Evolutionary conservation across 1,139 yeast genomes (phyloP).

Genomic region (Groenewaldozyma sp.): DNA sequence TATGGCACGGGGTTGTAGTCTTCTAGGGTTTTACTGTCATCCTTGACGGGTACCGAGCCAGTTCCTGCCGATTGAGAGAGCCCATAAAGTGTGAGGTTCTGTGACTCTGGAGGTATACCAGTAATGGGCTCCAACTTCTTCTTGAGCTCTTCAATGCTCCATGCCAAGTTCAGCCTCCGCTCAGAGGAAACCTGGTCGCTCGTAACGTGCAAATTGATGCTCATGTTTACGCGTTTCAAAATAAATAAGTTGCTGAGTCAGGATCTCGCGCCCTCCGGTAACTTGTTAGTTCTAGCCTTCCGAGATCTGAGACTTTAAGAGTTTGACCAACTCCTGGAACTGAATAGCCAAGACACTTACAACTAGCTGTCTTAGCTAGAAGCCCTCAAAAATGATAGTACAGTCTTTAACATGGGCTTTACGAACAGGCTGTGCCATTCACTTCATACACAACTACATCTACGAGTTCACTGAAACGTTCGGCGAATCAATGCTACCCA

Average conservation of each 20-base stretch:
- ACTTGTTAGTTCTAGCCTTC: too few species aligned
- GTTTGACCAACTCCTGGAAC: too few species aligned
- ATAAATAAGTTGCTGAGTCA: too few species aligned
- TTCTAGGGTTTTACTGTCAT: constrained; percentile 4
- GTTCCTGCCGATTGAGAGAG: constrained; percentile 36
- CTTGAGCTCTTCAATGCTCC: constrained; percentile 52
- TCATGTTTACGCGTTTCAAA: too few species aligned
- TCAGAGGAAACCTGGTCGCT: constrained; percentile 65
- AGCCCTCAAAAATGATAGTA: too few species aligned
- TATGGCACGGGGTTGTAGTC: constrained; percentile 16
- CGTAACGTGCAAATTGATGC: constrained; percentile 46
- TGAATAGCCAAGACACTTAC: too few species aligned
- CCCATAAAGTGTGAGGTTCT: constrained; percentile 44
- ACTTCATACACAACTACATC: constrained; percentile 53
- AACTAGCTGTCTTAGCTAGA: too few species aligned
- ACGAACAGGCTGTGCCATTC: constrained; percentile 61
- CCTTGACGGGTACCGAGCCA: constrained; percentile 23
- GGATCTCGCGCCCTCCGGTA: too few species aligned
- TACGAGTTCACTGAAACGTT: constrained; percentile 75
- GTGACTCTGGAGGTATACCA: constrained; percentile 61
- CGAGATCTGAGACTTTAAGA: too few species aligned
- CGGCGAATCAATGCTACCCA: constrained; percentile 95
- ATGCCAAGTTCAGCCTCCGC: constrained; percentile 53
- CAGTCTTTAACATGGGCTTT: constrained; percentile 26
- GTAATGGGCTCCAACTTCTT: constrained; percentile 59